These are phyloP conservation scores for Lentithecium fluviatile DNA, from an alignment of 495 filamentous ascomycete species.

Conservation along the genomic window DNA sequence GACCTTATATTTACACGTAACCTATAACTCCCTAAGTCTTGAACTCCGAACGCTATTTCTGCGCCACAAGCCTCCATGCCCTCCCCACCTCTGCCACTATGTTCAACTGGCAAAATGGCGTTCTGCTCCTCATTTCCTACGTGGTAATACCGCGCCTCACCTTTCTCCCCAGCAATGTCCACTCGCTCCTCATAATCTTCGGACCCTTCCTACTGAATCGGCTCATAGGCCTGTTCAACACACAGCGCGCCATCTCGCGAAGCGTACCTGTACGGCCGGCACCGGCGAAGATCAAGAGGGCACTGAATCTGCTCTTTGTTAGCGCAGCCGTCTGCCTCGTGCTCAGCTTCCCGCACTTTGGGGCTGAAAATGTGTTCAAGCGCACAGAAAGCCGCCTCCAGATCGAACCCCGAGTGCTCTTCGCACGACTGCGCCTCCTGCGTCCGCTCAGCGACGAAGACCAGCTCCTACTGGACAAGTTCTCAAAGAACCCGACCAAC, in stretches of 20 bases:
- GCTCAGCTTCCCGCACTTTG: slow-evolving; percentile 64
- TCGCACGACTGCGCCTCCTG: slow-evolving; percentile 65
- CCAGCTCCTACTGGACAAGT: slow-evolving; percentile 60
- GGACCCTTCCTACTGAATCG: slow-evolving; percentile 80
- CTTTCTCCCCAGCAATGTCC: slow-evolving; percentile 26
- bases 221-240: slow-evolving; percentile 67
- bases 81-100: slow-evolving; percentile 8
- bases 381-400: slow-evolving; percentile 77
- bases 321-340: slow-evolving; percentile 69
- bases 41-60: too few species aligned
- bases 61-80: too few species aligned
- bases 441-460: slow-evolving; percentile 66
- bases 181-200: slow-evolving; percentile 70
- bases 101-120: slow-evolving; percentile 21
- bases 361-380: slow-evolving; percentile 78
- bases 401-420: slow-evolving; percentile 80
- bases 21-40: too few species aligned
- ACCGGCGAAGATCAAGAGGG: slow-evolving; percentile 57
- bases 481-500: slow-evolving; percentile 63
- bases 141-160: slow-evolving; percentile 30
- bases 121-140: slow-evolving; percentile 18
- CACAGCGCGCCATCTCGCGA: slow-evolving; percentile 50
- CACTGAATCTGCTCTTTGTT: slow-evolving; percentile 73
- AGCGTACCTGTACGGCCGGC: slow-evolving; percentile 59
- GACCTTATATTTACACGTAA: too few species aligned